A percentile compares a stretch with the other conserved stretches of the same genome.
Conservation (phyloP, 352 stramenopile species). For the Phytophthora sojae region DNA sequence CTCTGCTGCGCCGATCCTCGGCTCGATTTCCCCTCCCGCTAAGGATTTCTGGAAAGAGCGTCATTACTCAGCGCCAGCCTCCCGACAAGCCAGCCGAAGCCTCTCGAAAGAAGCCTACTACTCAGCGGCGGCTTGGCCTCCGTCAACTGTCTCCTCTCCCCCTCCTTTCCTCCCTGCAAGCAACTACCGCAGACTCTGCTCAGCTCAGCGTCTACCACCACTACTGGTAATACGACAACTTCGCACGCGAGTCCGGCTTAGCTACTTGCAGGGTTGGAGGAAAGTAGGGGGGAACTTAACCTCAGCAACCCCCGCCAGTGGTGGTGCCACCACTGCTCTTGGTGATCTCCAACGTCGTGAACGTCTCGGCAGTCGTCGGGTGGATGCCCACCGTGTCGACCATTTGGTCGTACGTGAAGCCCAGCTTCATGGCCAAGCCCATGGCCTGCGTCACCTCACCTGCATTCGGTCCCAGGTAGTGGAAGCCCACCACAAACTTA, state of each 20-base stretch:
- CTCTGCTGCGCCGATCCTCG: constrained; percentile 50
- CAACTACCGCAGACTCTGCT: not conserved
- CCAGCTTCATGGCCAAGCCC: constrained; percentile 95
- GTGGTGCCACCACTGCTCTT: constrained; percentile 95
- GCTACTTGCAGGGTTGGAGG: constrained; percentile 37
- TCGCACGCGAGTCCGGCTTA: constrained; percentile 18
- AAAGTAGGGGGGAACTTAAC: constrained; percentile 84
- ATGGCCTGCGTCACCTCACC: constrained; percentile 96
- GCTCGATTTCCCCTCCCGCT: constrained; percentile 75
- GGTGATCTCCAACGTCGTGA: constrained; percentile 94
- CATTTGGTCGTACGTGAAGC: constrained; percentile 95
- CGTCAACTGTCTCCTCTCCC: constrained; percentile 39
- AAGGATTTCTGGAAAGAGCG: constrained; percentile 82
- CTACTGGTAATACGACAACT: not conserved
- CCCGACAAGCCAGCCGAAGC: constrained; percentile 14
- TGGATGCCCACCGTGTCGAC: constrained; percentile 96
- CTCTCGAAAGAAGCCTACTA: constrained; percentile 6
- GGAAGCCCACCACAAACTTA: constrained; percentile 95
- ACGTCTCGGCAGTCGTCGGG: constrained; percentile 95
- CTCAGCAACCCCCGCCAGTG: constrained; percentile 97
- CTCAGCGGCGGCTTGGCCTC: constrained; percentile 25
- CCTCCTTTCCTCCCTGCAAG: constrained; percentile 34
- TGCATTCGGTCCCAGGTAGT: constrained; percentile 98
- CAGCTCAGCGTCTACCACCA: constrained; percentile 1
- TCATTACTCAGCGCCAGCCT: constrained; percentile 64